Conservation (phyloP, 257 asterid genomes). For the Ilex asprella region DNA sequence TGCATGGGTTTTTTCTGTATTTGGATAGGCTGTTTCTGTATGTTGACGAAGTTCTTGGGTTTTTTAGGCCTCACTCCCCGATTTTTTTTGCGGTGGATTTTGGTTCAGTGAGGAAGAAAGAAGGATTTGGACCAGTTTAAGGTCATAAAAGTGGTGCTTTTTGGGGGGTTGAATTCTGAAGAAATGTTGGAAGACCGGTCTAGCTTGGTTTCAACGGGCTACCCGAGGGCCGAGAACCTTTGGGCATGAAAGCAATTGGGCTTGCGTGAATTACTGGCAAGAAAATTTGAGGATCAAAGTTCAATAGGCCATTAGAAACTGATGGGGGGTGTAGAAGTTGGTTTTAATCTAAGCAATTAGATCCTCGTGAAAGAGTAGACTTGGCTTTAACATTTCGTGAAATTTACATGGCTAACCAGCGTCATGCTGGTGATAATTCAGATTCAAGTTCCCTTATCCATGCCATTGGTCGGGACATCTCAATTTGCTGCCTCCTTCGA, state of each 20-base stretch:
- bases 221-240: constrained; percentile 33
- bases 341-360: constrained; percentile 34
- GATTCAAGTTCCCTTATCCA: constrained; percentile 64
- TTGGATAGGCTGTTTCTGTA: background rate
- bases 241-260: constrained; percentile 60
- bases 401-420: constrained; percentile 15
- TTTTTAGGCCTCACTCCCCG: constrained; percentile 9
- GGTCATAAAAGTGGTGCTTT: constrained; percentile 15
- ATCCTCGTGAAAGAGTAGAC: constrained; percentile 15
- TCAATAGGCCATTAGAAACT: constrained; percentile 50
- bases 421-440: constrained; percentile 33
- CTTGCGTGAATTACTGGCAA: constrained; percentile 41
- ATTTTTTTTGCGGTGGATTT: constrained; percentile 28
- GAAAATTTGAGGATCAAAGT: constrained; percentile 38
- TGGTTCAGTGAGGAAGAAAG: constrained; percentile 17
- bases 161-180: constrained; percentile 29
- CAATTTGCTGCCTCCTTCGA: constrained; percentile 61
- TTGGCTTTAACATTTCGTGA: constrained; percentile 26
- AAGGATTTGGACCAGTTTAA: constrained; percentile 10
- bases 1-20: background rate
- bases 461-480: constrained; percentile 75
- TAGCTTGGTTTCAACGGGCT: constrained; percentile 65
- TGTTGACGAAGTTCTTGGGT: constrained; percentile 6
- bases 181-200: constrained; percentile 79
- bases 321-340: constrained; percentile 31